Percentiles rank a stretch among this genome's conserved stretches.
Evolutionary conservation across 176 grass and related monocot species (phyloP).

Genomic region (Zoysia pacifica): DNA sequence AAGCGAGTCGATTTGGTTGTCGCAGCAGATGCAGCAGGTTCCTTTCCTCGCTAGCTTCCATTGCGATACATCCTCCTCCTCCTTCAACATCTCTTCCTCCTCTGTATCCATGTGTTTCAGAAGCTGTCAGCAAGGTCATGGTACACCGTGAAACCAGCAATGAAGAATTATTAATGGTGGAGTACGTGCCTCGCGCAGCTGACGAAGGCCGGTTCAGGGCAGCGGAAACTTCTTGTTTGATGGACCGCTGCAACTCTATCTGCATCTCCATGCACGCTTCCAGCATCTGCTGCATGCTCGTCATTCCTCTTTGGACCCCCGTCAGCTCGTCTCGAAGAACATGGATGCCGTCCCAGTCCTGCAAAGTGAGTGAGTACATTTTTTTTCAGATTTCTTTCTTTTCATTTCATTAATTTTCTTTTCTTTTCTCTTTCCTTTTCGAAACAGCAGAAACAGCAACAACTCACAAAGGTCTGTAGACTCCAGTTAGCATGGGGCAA

Average conservation of each 20-base stretch:
- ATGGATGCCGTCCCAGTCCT: conserved; percentile 85
- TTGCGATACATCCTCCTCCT: conserved; percentile 40
- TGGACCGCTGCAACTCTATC: conserved; percentile 77
- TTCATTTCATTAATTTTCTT: background rate
- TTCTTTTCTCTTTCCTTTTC: too few relatives aligned
- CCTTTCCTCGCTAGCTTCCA: conserved; percentile 85
- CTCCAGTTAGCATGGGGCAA: conserved; percentile 51
- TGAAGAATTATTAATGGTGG: background rate
- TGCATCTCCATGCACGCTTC: conserved; percentile 97
- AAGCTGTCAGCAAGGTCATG: background rate
- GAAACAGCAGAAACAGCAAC: too few relatives aligned
- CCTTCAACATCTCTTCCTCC: conserved; percentile 25
- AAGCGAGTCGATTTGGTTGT: conserved; percentile 81
- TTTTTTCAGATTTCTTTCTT: background rate
- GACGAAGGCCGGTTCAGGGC: conserved; percentile 63
- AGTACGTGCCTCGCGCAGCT: conserved; percentile 35
- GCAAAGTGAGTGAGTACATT: background rate
- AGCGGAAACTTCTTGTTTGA: conserved; percentile 80
- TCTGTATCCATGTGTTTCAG: background rate
- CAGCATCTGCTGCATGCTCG: conserved; percentile 66
- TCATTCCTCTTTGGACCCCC: conserved; percentile 72
- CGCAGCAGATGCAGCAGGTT: conserved; percentile 84
- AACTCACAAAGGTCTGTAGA: conserved; percentile 53
- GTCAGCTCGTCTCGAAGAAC: conserved; percentile 73
- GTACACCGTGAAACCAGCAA: background rate